These are phyloP conservation scores for Talaromyces proteolyticus DNA, from an alignment of 495 filamentous ascomycete genomes.

Conservation along the genomic window DNA sequence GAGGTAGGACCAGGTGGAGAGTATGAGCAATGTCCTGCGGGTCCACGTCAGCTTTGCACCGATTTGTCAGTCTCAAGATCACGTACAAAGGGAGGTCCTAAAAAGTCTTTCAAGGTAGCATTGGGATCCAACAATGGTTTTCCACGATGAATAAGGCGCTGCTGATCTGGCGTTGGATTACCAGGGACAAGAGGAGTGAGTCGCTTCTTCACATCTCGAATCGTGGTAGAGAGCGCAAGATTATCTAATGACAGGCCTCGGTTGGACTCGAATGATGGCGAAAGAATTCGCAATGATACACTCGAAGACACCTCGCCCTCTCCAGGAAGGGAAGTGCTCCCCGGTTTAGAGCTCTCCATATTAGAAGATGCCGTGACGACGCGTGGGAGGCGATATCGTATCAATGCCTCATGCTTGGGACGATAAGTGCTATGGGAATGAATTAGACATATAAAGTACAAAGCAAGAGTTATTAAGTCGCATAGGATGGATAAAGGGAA, in stretches of 20 bases:
- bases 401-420: too few species aligned
- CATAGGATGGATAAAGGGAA: too few species aligned
- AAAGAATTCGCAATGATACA: conserved; percentile 58
- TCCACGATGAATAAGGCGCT: conserved; percentile 64
- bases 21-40: conserved; percentile 25
- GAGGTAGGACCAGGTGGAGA: conserved; percentile 60
- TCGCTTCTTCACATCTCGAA: conserved; percentile 54
- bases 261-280: conserved; percentile 53
- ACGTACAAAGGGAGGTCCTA: conserved; percentile 52
- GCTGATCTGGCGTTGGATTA: conserved; percentile 44
- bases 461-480: neutral
- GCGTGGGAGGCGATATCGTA: neutral
- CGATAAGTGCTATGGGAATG: too few species aligned
- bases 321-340: neutral
- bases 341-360: neutral
- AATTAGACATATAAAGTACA: too few species aligned
- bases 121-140: conserved; percentile 47
- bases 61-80: conserved; percentile 1
- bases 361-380: neutral
- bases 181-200: conserved; percentile 50
- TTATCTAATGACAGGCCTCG: conserved; percentile 47
- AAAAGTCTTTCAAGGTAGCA: conserved; percentile 50
- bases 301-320: conserved; percentile 4
- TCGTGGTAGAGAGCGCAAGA: conserved; percentile 47
- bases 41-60: conserved; percentile 27